Percentiles rank a stretch among this genome's conserved stretches.
These are phyloP conservation scores for Verticillium alfalfae DNA, from an alignment of 2,329 filamentous ascomycete species.

Conservation along the genomic window DNA sequence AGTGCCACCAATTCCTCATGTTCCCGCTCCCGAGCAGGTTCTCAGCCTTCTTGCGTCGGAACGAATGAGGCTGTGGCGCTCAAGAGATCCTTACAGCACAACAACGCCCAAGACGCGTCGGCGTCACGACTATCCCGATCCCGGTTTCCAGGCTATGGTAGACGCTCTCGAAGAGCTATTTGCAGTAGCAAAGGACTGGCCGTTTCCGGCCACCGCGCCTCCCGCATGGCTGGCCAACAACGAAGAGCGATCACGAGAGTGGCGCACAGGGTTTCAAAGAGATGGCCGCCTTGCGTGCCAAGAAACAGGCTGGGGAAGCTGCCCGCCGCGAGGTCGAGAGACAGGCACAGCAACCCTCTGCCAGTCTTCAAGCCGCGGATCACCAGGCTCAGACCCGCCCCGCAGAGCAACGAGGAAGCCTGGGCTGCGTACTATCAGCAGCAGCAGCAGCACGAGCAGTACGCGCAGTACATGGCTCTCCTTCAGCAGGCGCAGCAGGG, in stretches of 20 bases:
- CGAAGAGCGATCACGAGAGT: constrained; percentile 41
- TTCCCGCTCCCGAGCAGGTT: constrained; percentile 32
- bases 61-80: constrained; percentile 33
- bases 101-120: constrained; percentile 16
- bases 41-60: constrained; percentile 38
- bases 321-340: constrained; percentile 26
- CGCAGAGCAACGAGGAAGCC: constrained; percentile 14
- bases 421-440: constrained; percentile 22
- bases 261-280: constrained; percentile 44
- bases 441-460: constrained; percentile 23
- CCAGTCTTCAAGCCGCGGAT: constrained; percentile 2
- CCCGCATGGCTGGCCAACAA: constrained; percentile 46
- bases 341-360: constrained; percentile 16
- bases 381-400: constrained; percentile 3
- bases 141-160: constrained; percentile 34
- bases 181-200: constrained; percentile 34
- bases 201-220: constrained; percentile 44
- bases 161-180: constrained; percentile 36
- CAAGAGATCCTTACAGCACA: constrained; percentile 30
- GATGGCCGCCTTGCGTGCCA: constrained; percentile 29
- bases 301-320: constrained; percentile 29
- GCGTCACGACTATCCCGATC: constrained; percentile 35
- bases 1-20: constrained; percentile 22
- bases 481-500: constrained; percentile 30
- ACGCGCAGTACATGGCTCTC: constrained; percentile 35